A percentile compares a stretch with the other conserved stretches of the same genome.
phyloP scores from a whole-genome alignment of 768 basidiomycete species.

The Pholiota conissans region DNA sequence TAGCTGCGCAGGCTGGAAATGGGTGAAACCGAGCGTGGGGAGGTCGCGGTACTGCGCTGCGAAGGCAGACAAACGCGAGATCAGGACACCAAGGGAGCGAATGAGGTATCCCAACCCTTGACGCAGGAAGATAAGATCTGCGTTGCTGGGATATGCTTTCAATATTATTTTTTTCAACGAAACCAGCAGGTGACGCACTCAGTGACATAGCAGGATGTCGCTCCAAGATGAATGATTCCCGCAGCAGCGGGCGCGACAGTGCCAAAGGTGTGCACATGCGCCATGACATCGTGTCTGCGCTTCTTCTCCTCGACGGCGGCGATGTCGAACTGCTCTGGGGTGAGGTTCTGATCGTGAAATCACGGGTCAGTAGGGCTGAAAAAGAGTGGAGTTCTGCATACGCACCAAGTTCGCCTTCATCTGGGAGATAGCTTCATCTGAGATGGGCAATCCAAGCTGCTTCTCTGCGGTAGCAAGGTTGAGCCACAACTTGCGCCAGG shows the following conservation, averaged over 20 bases:
- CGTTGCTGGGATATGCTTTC: conserved; percentile 61
- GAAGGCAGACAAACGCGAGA: conserved; percentile 84
- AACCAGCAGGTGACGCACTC: conserved; percentile 59
- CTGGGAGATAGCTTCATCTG: conserved; percentile 89
- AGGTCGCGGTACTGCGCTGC: conserved; percentile 84
- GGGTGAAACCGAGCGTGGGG: conserved; percentile 96
- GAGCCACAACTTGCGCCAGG: conserved; percentile 95
- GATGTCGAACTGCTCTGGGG: conserved; percentile 85
- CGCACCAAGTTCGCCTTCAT: conserved; percentile 90
- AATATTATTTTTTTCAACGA: not conserved
- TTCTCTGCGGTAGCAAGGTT: conserved; percentile 96
- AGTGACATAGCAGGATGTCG: conserved; percentile 98
- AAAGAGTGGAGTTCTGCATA: not conserved
- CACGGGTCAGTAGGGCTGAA: not conserved
- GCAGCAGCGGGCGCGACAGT: conserved; percentile 91
- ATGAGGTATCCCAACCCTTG: conserved; percentile 83
- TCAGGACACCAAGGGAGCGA: conserved; percentile 85
- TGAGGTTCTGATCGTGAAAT: conserved; percentile 56
- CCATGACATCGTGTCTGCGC: conserved; percentile 98
- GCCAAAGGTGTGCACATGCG: conserved; percentile 98
- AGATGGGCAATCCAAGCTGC: conserved; percentile 87
- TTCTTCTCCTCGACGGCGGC: conserved; percentile 97
- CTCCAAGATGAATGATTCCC: conserved; percentile 94
- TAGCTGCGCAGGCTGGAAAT: conserved; percentile 98
- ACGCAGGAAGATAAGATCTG: conserved; percentile 96